Evolutionary conservation across 805 yeast species (phyloP).

Genomic region (Alloascoidea africana): DNA sequence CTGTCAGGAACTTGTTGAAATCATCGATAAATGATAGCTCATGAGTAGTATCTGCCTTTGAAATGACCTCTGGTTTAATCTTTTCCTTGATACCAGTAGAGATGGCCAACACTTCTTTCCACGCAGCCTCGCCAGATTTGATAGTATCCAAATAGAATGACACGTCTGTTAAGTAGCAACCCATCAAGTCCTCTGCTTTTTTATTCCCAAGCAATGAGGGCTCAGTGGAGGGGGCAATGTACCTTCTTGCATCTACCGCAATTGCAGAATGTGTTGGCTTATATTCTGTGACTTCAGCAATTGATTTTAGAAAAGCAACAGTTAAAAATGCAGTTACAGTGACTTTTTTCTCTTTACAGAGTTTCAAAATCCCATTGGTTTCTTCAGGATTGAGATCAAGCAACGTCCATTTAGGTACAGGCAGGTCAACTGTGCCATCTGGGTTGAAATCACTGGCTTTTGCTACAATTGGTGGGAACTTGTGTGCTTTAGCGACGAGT

Average conservation of each 20-base stretch:
- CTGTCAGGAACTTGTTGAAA: background rate
- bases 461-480: background rate
- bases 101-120: background rate
- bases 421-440: no score
- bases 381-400: background rate
- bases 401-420: background rate
- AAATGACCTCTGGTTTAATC: slow-evolving; percentile 1
- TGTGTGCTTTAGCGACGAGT: background rate
- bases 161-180: slow-evolving; percentile 1
- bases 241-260: slow-evolving; percentile 1
- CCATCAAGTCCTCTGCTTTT: background rate
- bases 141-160: background rate
- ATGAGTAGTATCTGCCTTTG: background rate
- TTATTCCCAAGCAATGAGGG: background rate
- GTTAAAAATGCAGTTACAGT: background rate
- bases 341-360: background rate
- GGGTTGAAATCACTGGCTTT: no score
- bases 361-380: background rate
- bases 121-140: background rate
- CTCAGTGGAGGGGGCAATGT: background rate
- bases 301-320: background rate
- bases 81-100: background rate
- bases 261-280: slow-evolving; percentile 1
- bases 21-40: background rate
- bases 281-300: background rate